Evolutionary conservation across 345 rosid genomes (phyloP), one percentile per base, ranked within the genome.

Genomic region (Ceriops decandra): DNA sequence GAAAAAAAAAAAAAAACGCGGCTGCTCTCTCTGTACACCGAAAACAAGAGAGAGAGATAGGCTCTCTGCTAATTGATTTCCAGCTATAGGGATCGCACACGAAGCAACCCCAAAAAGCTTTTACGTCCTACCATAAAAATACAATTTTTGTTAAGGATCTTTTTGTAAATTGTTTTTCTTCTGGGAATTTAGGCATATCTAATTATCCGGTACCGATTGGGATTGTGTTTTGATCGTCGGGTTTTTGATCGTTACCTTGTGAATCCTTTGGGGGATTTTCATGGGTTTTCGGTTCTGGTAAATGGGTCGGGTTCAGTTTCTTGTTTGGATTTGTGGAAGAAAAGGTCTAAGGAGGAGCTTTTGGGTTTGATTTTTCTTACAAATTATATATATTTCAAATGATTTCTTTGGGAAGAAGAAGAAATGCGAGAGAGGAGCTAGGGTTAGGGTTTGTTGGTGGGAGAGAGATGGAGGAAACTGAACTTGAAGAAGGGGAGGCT

Each of bases 61-160:
- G 64, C 76, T 73, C 67, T 64, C 60, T 67, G 81, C 78, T 71
- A 68, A 66, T 79, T 68, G 79, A 76, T 85, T 42, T 72, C 77
- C 75, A 72, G 82, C 78, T 74, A 76, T 54, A 61, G 86, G 69
- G 86, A 83, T 81, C 86, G 82, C 69, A 77, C 69, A 56, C 72
- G 35, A 61, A 68, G 60, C 77, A 53, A 74, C 64, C 35, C 63
- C 52, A 49, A 67, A 66, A 53, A 33, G 36, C 36, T 64, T 59
- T 26, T 26, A 68, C 26, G 63, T 7, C 21, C 38, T 26, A n/a
- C 26, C 63, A 60, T 33, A 47, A 17, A 49, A 68, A 31, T 27
- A 51, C 22, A 51, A 20, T 60, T 58, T 42, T 56, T 52, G 7
- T 28, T 6, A 17, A 74, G 66, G 62, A 69, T 67, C 26, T 64